Evolutionary conservation across 2,329 filamentous ascomycete genomes (phyloP).

Genomic region (Xylariaceae sp.): DNA sequence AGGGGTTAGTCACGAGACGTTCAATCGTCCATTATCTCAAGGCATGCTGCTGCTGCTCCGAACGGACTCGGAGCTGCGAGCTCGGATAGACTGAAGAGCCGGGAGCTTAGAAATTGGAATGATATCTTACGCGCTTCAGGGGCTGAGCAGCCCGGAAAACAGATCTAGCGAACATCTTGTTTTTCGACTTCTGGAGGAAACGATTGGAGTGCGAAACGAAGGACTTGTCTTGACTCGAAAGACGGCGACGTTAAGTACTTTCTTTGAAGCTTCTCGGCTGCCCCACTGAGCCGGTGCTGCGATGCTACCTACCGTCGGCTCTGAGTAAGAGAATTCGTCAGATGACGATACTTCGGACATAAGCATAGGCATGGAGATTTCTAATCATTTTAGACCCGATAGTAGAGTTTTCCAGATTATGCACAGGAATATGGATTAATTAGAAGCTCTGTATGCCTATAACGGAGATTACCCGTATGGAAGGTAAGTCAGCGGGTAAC

Average conservation of each 20-base stretch:
- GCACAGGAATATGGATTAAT: no score
- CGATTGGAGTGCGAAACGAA: background rate
- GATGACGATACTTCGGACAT: no score
- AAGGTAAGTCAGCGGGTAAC: no score
- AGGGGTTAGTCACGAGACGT: conserved; percentile 15
- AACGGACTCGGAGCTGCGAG: conserved; percentile 6
- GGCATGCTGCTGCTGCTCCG: background rate
- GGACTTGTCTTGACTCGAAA: background rate
- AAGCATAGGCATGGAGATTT: no score
- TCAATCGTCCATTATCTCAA: background rate
- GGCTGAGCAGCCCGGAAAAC: conserved; percentile 50
- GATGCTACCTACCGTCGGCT: no score
- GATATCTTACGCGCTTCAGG: conserved; percentile 47
- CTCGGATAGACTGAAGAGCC: background rate
- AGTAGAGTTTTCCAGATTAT: no score
- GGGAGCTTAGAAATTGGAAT: background rate
- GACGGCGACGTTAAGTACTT: no score
- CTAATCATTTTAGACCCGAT: no score
- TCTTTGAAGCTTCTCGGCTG: background rate
- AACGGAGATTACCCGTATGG: no score
- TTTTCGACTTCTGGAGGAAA: conserved; percentile 21
- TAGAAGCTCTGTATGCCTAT: no score
- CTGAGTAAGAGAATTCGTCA: no score
- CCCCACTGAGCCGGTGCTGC: conserved; percentile 8
- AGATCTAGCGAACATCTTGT: conserved; percentile 53